Evolutionary conservation across 257 asterid genomes (phyloP).

Genomic region (Eustoma russellianum): DNA sequence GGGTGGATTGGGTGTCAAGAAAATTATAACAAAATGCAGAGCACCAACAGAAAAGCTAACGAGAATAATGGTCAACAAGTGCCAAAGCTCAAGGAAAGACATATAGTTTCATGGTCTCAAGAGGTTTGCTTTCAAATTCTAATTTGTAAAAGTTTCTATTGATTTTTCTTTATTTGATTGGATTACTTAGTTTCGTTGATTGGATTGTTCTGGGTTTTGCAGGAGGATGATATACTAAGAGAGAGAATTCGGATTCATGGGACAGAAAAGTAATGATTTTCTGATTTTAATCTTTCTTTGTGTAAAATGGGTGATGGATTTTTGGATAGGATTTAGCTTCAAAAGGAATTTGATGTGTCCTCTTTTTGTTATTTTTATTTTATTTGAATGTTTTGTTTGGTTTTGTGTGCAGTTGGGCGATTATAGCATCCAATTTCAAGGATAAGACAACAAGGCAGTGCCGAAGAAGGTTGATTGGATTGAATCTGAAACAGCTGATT

Average conservation of each 20-base stretch:
- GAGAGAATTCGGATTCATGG: slow-evolving; percentile 90
- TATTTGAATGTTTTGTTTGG: too few relatives aligned
- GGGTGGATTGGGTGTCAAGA: slow-evolving; percentile 19
- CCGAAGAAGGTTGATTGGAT: slow-evolving; percentile 72
- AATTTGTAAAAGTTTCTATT: too few relatives aligned
- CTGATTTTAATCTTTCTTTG: slow-evolving; percentile 5
- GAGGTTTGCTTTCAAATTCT: slow-evolving; percentile 46
- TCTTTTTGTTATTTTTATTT: slow-evolving; percentile 18
- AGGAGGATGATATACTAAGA: slow-evolving; percentile 96
- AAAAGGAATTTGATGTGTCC: slow-evolving; percentile 13
- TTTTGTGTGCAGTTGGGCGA: slow-evolving; percentile 65
- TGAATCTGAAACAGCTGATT: slow-evolving; percentile 15
- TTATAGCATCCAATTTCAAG: slow-evolving; percentile 83
- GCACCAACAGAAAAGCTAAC: slow-evolving; percentile 44
- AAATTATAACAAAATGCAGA: slow-evolving; percentile 42
- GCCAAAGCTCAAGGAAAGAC: slow-evolving; percentile 79
- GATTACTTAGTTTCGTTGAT: too few relatives aligned
- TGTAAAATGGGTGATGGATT: background rate
- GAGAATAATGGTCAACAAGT: slow-evolving; percentile 13
- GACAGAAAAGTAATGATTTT: slow-evolving; percentile 62
- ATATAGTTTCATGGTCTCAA: slow-evolving; percentile 96
- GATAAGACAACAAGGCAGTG: slow-evolving; percentile 98
- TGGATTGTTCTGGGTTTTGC: slow-evolving; percentile 21
- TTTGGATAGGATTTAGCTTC: slow-evolving; percentile 4
- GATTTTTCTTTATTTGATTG: too few relatives aligned